Conservation (phyloP, 169 alveolate species). For the Eimeria acervulina region DNA sequence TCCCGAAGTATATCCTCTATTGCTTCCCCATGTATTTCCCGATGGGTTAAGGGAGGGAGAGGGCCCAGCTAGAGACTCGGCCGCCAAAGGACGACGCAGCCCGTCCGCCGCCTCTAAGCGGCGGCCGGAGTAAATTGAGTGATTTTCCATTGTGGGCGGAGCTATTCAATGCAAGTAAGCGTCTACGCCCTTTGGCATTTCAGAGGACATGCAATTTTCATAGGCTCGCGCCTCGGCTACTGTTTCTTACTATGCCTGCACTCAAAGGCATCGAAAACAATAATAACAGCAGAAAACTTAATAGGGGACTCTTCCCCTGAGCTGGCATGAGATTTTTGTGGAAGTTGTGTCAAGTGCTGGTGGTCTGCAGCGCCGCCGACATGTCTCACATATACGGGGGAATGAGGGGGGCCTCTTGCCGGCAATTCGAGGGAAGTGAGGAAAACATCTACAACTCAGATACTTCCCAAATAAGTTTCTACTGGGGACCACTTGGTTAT, state of each 20-base stretch:
- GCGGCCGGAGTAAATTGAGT: neutral
- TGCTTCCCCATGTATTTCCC: neutral
- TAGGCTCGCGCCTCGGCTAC: neutral
- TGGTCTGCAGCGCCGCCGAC: constrained; percentile 14
- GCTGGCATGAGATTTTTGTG: neutral
- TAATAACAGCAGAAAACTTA: neutral
- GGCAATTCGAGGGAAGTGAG: neutral
- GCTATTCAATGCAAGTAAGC: neutral
- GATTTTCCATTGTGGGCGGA: neutral
- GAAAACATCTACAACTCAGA: neutral
- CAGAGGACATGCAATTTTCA: neutral
- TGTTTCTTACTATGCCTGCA: neutral
- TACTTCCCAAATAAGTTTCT: neutral
- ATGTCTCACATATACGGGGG: neutral
- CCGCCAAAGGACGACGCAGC: constrained; percentile 32
- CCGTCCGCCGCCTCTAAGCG: neutral
- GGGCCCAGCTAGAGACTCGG: neutral
- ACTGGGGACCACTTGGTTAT: neutral
- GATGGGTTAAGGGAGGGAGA: neutral
- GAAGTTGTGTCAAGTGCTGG: neutral
- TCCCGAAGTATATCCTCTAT: neutral
- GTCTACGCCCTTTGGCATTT: neutral
- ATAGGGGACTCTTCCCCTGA: neutral
- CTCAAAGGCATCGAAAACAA: neutral
- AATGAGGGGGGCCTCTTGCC: neutral